Base-by-base conservation (phyloP, 1,284 basidiomycete species). In the Moniliophthora roreri region DNA sequence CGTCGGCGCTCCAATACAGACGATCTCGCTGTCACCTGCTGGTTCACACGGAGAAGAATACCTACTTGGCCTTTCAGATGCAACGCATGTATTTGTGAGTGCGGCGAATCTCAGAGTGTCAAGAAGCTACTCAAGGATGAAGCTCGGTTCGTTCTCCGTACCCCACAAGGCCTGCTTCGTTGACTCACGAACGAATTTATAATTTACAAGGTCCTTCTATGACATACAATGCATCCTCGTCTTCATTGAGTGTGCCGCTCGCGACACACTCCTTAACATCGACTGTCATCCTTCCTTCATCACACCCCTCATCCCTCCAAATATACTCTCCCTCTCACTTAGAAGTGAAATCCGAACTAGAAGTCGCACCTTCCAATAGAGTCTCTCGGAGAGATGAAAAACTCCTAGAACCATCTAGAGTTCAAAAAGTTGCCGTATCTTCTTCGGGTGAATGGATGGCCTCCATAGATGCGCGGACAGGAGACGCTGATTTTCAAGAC, bases 271-370 rank as follows among this genome's bases (percentile, higher is more conserved):
- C 78, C 4, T 70, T 73, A 9, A 84, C 91, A 7, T 83, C 84
- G n/a, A 84, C 89, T 1, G 71, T 97, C 51, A 82, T 98, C 53
- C 80, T 99, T 15, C 90, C 93, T 0, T 94, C 96, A 0, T 96
- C 95, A 0, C 95, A 99, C 66, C 91, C 95, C 0, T 96, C 95
- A 4, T 93, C 93, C 11, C 74, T 99, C 40, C 97, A 99, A 73
- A 87, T 93, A 40, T 95, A 93, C 72, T 89, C 93, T 32, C 87
- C 89, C 0, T 71, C 79, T 11, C 80, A 84, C 7, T 89, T 89
- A 28, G 79, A 81, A 48, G 79, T 95, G 2, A 64, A 93, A 1
- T 87, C 87, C 47, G 96, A 99, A 70, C 77, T 99, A 23, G 95
- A 99, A 68, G 84, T 99, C 3, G 87, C 91, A 0, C 93, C 96